Evolutionary conservation across 768 basidiomycete species (phyloP).

Genomic region (Russula vinacea): DNA sequence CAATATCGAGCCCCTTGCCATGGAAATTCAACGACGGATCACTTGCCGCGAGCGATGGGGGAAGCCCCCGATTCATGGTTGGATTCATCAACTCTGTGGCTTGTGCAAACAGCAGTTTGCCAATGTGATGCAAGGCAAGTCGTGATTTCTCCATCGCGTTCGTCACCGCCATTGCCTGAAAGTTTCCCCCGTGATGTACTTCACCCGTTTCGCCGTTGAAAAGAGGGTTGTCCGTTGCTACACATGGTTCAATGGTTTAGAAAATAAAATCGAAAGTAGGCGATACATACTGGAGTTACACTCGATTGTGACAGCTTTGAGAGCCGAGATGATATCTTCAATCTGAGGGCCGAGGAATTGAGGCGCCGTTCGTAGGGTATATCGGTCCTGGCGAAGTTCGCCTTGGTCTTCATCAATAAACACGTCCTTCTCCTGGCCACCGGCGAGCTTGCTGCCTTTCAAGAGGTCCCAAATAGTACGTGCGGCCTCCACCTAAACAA

Average conservation of each 20-base stretch:
- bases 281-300: conserved; percentile 71
- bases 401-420: conserved; percentile 70
- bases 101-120: conserved; percentile 52
- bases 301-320: conserved; percentile 64
- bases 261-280: not conserved
- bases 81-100: conserved; percentile 74
- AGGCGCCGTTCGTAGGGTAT: conserved; percentile 70
- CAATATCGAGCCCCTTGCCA: conserved; percentile 82
- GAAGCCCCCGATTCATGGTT: conserved; percentile 78
- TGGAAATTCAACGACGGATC: conserved; percentile 81
- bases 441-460: conserved; percentile 64
- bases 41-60: conserved; percentile 73
- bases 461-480: conserved; percentile 66
- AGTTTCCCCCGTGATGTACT: conserved; percentile 85
- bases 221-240: conserved; percentile 86
- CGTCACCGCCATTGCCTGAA: conserved; percentile 84
- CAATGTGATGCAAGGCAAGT: conserved; percentile 49
- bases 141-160: conserved; percentile 91
- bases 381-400: conserved; percentile 75
- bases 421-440: conserved; percentile 61
- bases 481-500: conserved; percentile 60
- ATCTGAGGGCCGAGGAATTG: conserved; percentile 87
- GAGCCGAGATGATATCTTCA: conserved; percentile 68
- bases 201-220: conserved; percentile 62
- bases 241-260: conserved; percentile 4